Evolutionary conservation across 2,329 filamentous ascomycete genomes (phyloP).

Genomic region (Colletotrichum filicis): DNA sequence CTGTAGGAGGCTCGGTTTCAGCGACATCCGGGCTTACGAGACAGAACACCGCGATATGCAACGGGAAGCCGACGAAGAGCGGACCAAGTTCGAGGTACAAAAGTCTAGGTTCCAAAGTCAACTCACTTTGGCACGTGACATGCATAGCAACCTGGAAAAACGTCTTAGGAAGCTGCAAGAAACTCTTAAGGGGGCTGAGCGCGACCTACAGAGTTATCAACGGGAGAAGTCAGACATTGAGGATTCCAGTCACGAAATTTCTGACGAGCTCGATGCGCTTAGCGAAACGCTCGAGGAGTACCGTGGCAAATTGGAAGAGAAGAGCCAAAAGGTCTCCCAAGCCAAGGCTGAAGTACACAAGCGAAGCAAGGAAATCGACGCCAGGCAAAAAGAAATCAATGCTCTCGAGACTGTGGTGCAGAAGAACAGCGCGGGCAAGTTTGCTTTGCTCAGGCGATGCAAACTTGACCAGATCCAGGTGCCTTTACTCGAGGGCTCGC

Average conservation of each 20-base stretch:
- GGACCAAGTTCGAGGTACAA: constrained; percentile 87
- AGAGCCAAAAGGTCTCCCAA: constrained; percentile 80
- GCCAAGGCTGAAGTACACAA: constrained; percentile 85
- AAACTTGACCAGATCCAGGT: constrained; percentile 93
- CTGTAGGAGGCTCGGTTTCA: constrained; percentile 87
- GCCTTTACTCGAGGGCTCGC: constrained; percentile 79
- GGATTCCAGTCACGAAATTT: constrained; percentile 75
- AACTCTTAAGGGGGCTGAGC: constrained; percentile 72
- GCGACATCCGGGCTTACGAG: constrained; percentile 92
- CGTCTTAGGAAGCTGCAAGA: constrained; percentile 77
- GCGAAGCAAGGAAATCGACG: constrained; percentile 85
- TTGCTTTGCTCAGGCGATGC: constrained; percentile 86
- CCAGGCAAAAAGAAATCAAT: constrained; percentile 76
- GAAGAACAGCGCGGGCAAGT: constrained; percentile 85
- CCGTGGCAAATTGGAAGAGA: constrained; percentile 74
- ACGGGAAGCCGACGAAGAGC: constrained; percentile 88
- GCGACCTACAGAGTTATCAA: constrained; percentile 76
- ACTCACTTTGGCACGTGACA: constrained; percentile 66
- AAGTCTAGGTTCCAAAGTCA: constrained; percentile 76
- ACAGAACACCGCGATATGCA: constrained; percentile 92
- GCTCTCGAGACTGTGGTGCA: constrained; percentile 87
- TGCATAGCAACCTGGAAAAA: constrained; percentile 68
- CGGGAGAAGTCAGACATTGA: constrained; percentile 80
- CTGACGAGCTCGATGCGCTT: constrained; percentile 81
- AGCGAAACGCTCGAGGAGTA: constrained; percentile 77